Evolutionary conservation across 2,329 filamentous ascomycete species (phyloP), one percentile per base, ranked within the genome.

Genomic region (Pseudogymnoascus destructans): DNA sequence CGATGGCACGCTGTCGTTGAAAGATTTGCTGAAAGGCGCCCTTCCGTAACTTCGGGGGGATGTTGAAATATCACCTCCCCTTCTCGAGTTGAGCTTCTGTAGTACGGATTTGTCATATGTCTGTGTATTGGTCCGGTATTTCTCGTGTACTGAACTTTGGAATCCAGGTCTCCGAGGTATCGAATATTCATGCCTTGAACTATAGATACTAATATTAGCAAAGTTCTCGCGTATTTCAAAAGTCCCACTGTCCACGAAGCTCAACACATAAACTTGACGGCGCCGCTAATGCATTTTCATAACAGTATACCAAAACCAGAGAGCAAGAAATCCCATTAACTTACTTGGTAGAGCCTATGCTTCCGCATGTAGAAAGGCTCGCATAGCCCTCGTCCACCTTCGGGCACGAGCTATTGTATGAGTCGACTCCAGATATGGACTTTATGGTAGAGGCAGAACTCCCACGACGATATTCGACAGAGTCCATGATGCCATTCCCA

Each of bases 341-440:
- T 67, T 35, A 69, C 68, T 63, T 64, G 40, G 64, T 65, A 46
- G 64, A 68, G 32, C 63, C 62, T 60, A 66, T 63, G 59, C 68
- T 70, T 32, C 66, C 64, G n/a, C 65, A 65, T 13, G 52, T 55
- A 19, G 68, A 69, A 30, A 70, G 60, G 62, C 69, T 71, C 27
- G 66, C 63, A 61, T 71, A 71, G 17, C 69, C 70, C 64, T 72
- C 70, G 57, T 71, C 70, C 42, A 63, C 61, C 36, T 61, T 63
- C 49, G 60, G 64, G 58, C 62, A 67, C 42, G 57, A 61, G 55
- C 62, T 63, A 25, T 66, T 60, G 57, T 59, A 59, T 32, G 35
- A 70, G 46, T 71, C 74, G 59, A 77, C 68, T 64, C 74, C 76
- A 61, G 73, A 74, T 60, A 73, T 75, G 58, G 73, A 71, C 65